phyloP scores from a whole-genome alignment of 331 rosid genomes.

The Malus hybrid region DNA sequence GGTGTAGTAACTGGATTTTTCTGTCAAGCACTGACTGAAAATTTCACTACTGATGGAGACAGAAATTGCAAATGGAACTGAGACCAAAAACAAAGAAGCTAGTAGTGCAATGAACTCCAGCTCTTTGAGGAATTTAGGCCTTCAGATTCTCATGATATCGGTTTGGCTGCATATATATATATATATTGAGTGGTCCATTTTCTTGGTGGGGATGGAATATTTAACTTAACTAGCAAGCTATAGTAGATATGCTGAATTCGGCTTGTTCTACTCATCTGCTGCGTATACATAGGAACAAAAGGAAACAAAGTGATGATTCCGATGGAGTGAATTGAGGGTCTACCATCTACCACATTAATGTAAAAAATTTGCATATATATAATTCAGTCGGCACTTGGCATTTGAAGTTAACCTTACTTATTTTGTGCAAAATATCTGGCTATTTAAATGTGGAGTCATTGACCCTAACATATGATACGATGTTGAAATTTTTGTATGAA shows the following conservation, averaged over 20 bases:
- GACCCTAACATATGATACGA: too few relatives aligned
- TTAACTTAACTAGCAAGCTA: not conserved
- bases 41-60: not conserved
- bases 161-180: not conserved
- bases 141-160: not conserved
- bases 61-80: constrained; percentile 2
- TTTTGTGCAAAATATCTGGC: too few relatives aligned
- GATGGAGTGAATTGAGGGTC: not conserved
- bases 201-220: not conserved
- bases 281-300: not conserved
- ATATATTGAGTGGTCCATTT: not conserved
- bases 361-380: not conserved
- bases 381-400: not conserved
- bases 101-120: not conserved
- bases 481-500: too few relatives aligned
- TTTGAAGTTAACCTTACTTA: not conserved
- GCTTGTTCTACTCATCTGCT: not conserved
- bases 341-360: not conserved
- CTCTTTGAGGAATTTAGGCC: not conserved
- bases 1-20: not conserved
- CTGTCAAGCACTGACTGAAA: constrained; percentile 11
- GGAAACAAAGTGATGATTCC: not conserved
- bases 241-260: not conserved
- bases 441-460: too few relatives aligned
- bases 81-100: not conserved